Percentiles rank a stretch among this genome's conserved stretches.
Evolutionary conservation across 2,329 filamentous ascomycete species (phyloP).

Genomic region (Alternaria tenuissima): DNA sequence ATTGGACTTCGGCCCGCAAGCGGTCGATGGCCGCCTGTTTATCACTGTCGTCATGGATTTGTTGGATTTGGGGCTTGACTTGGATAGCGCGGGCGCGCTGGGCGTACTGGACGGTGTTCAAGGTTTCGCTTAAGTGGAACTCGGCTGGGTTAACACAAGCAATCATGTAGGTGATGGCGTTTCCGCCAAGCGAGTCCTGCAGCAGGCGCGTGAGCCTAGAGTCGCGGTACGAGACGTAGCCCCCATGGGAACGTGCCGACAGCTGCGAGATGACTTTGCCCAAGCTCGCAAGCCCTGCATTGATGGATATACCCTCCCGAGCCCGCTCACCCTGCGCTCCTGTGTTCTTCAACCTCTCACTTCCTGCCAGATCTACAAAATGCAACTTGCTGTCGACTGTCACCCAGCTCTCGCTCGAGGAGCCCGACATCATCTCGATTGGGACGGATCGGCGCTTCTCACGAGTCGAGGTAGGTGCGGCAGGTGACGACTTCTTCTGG

Average conservation of each 20-base stretch:
- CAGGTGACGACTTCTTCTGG: slow-evolving; percentile 73
- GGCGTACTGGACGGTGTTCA: slow-evolving; percentile 96
- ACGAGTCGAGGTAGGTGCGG: slow-evolving; percentile 58
- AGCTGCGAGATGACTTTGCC: slow-evolving; percentile 99
- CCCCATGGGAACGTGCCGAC: slow-evolving; percentile 84
- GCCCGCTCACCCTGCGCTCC: slow-evolving; percentile 93
- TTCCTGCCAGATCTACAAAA: slow-evolving; percentile 97
- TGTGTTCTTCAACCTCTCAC: slow-evolving; percentile 96
- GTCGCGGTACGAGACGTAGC: slow-evolving; percentile 96
- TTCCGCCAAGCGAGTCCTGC: slow-evolving; percentile 95
- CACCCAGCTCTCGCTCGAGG: slow-evolving; percentile 67
- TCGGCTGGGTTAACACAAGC: slow-evolving; percentile 96
- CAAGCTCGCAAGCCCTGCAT: slow-evolving; percentile 90
- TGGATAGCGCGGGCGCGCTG: slow-evolving; percentile 96
- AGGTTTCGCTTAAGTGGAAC: slow-evolving; percentile 95
- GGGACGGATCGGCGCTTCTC: slow-evolving; percentile 92
- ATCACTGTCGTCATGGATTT: slow-evolving; percentile 85
- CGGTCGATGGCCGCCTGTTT: slow-evolving; percentile 94
- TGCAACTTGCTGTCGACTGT: slow-evolving; percentile 98
- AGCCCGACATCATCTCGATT: slow-evolving; percentile 74
- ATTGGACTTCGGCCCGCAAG: slow-evolving; percentile 90
- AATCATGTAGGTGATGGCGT: slow-evolving; percentile 99
- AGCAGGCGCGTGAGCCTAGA: slow-evolving; percentile 95
- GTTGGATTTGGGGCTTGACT: slow-evolving; percentile 95
- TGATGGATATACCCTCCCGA: slow-evolving; percentile 97